Base-by-base conservation (phyloP, 2,329 filamentous ascomycete genomes). In the Lasiodiplodia gonubiensis region DNA sequence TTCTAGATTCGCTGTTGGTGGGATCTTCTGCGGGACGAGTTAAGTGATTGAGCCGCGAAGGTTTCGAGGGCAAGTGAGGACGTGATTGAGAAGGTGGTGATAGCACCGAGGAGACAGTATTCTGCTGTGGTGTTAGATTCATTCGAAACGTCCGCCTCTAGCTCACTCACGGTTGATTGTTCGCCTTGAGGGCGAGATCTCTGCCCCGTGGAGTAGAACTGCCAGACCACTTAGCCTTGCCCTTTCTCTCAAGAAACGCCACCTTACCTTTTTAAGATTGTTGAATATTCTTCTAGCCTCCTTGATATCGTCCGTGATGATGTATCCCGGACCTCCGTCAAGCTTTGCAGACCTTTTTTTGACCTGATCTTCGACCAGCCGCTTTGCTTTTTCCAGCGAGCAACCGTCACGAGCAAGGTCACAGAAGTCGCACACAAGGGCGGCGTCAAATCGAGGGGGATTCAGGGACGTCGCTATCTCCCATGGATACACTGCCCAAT, bases 401-500 rank as follows among this genome's bases (percentile, higher is more conserved):
- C 46, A 51, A n/a, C 59, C 59, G 30, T 7, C 46, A 7, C 5
- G 6, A 8, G n/a, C 59, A 30, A 63, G 59, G 18, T 51, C 12
- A 27, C 11, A 23, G n/a, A 63, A 25, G n/a, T 33, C 35, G 27
- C 33, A 48, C 42, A 51, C 30, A 14, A 63, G 46, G 49, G 16
- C 14, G 18, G n/a, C 30, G 16, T 37, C 8, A 30, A 63, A 51
- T 37, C 27, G 46, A 46, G 27, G 27, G 23, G 59, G 59, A 11
- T 30, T 51, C 8, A 33, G 4, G 4, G 59, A 37, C n/a, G 21
- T 61, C 14, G 27, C 46, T 33, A 33, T 33, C n/a, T 63, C 59
- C 59, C 59, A 63, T 16, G 59, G 59, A 16, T 37, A 63, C 16
- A 51, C 18, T 18, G 30, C 39, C 59, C 59, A 63, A 12, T 21